Base-by-base conservation (phyloP, 768 basidiomycete species). In the Boletellus ananiceps region DNA sequence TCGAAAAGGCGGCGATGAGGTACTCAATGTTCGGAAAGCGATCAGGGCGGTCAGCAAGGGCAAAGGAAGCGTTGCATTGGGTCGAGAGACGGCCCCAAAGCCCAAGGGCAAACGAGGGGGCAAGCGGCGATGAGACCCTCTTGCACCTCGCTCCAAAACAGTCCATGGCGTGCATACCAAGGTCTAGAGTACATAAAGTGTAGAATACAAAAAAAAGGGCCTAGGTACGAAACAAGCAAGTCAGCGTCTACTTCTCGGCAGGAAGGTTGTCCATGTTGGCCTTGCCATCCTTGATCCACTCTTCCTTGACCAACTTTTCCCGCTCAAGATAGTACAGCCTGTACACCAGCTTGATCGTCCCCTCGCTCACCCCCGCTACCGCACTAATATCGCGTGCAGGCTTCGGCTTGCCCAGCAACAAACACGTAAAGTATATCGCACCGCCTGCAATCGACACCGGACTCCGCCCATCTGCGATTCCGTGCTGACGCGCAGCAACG, bases 391-490 rank as follows among this genome's bases (percentile, higher is more conserved):
- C 92, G 69, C 83, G 83, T 41, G 86, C 78, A 19, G 82, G 77
- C 69, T 89, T 91, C 23, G 72, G 60, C 60, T 82, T 81, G 46
- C 86, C 90, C 60, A 94, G 75, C 37, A 97, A 64, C 56, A 85
- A 77, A 62, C 88, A 89, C 27, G 90, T 89, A 70, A 98, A 97
- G 72, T 88, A 93, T 51, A 99, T 93, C 16, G 92, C 90, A 35
- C 91, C 93, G 36, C 92, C 91, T n/a, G 95, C 96, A 57, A 99
- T 93, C n/a, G 96, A 96, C 44, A 97, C 89, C 1, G 95, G 95
- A 60, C 85, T 91, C 53, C 96, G 77, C 21, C 96, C 96, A 63
- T 93, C 93, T 31, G 93, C 93, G 53, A 95, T 86, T 37, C 91
- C 90, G 56, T 87, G 79, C 54, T 87, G 78, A 45, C 91, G 80